Evolutionary conservation across 1,284 basidiomycete species (phyloP).

Genomic region (Cryptococcus sp.): DNA sequence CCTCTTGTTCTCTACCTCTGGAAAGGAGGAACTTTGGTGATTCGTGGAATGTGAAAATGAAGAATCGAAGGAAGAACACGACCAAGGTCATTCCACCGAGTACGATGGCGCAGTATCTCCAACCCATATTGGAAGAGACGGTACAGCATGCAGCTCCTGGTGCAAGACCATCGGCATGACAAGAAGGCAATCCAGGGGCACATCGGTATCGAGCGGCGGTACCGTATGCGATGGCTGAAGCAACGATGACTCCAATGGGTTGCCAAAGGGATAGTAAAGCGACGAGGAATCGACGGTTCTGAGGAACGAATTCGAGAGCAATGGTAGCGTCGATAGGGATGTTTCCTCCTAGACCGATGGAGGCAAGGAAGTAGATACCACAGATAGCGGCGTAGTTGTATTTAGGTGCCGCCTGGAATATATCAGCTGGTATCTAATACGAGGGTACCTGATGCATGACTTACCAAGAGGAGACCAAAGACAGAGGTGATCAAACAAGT

Average conservation of each 20-base stretch:
- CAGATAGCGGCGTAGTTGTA: conserved; percentile 43
- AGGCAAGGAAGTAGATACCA: conserved; percentile 38
- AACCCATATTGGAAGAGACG: conserved; percentile 56
- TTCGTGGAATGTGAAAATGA: conserved; percentile 68
- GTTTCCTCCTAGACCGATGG: conserved; percentile 52
- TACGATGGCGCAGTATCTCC: conserved; percentile 58
- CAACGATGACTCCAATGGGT: conserved; percentile 54
- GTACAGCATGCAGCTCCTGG: conserved; percentile 45
- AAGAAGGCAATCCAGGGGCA: conserved; percentile 22
- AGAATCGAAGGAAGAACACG: conserved; percentile 61
- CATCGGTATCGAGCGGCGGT: conserved; percentile 26
- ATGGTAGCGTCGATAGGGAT: conserved; percentile 69
- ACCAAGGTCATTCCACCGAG: conserved; percentile 46
- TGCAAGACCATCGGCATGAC: conserved; percentile 50
- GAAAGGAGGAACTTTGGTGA: conserved; percentile 71
- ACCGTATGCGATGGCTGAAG: conserved; percentile 56
- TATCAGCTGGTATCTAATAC: neutral
- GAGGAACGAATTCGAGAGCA: conserved; percentile 57
- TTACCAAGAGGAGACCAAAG: conserved; percentile 54
- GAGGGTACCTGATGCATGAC: conserved; percentile 43
- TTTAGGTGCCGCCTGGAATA: conserved; percentile 24
- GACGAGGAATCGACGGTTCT: conserved; percentile 49
- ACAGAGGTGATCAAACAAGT: conserved; percentile 66
- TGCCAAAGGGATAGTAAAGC: conserved; percentile 45
- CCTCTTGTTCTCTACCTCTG: conserved; percentile 64